Percentiles rank a stretch among this genome's conserved stretches.
Evolutionary conservation across 2,329 filamentous ascomycete species (phyloP).

Genomic region (Pseudogymnoascus sp.): DNA sequence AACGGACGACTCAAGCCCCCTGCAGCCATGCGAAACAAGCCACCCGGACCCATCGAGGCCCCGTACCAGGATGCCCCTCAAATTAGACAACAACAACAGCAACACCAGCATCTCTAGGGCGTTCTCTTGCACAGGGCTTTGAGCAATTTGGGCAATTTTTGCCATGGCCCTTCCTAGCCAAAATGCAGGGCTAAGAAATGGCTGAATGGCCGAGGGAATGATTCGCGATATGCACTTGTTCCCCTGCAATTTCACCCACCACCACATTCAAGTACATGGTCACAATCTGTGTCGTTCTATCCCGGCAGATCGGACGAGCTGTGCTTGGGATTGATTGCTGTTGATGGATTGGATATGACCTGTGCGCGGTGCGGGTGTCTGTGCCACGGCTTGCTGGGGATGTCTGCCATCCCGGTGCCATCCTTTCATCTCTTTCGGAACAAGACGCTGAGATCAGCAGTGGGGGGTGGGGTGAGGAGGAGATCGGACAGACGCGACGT

Average conservation of each 20-base stretch:
- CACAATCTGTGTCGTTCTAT: background rate
- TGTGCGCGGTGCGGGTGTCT: background rate
- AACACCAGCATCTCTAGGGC: background rate
- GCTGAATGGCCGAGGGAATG: background rate
- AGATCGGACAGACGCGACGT: background rate
- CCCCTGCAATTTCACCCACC: background rate
- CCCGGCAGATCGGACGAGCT: background rate
- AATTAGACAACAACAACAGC: background rate
- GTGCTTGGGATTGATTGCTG: constrained; percentile 1
- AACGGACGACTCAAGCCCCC: background rate
- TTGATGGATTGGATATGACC: background rate
- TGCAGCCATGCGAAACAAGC: constrained; percentile 7
- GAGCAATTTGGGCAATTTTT: no score
- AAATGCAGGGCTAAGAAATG: background rate
- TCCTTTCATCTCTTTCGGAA: constrained; percentile 3
- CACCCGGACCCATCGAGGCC: background rate
- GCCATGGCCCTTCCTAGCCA: background rate
- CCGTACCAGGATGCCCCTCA: constrained; percentile 1
- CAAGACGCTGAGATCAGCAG: background rate
- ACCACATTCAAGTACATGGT: background rate
- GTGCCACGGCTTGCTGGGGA: background rate
- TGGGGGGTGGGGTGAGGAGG: background rate
- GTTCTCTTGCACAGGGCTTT: background rate
- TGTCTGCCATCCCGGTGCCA: background rate
- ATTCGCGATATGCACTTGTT: background rate